Conservation (phyloP, 305 asterid genomes). For the Caryopteris hybrid region DNA sequence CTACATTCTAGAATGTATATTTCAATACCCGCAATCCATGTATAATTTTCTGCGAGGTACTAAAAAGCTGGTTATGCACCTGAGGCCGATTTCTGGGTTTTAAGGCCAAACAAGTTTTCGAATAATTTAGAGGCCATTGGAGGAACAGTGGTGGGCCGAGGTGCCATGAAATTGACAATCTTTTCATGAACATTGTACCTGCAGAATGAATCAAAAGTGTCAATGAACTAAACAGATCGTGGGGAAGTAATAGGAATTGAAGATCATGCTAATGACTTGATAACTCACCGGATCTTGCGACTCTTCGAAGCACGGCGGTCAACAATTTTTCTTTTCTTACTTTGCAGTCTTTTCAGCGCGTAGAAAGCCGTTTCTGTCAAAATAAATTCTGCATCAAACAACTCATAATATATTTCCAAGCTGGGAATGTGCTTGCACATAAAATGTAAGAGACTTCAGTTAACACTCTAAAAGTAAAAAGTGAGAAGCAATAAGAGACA, state of each 20-base stretch:
- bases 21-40: not conserved
- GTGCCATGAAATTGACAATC: constrained; percentile 90
- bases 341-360: constrained; percentile 68
- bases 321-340: constrained; percentile 83
- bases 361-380: constrained; percentile 65
- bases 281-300: constrained; percentile 79
- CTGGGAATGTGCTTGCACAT: not conserved
- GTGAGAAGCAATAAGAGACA: not conserved
- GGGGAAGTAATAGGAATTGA: not conserved
- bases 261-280: not conserved
- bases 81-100: constrained; percentile 35
- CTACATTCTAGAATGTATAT: not conserved
- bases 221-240: not conserved
- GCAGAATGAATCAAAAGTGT: constrained; percentile 20
- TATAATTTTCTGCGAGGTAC: not conserved
- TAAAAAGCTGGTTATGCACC: constrained; percentile 14
- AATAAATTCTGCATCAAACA: too few species aligned
- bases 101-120: constrained; percentile 65
- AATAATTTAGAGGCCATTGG: constrained; percentile 57
- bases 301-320: constrained; percentile 93
- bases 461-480: not conserved
- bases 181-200: constrained; percentile 90
- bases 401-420: too few species aligned
- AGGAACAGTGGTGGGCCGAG: constrained; percentile 55
- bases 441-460: not conserved